phyloP scores from a whole-genome alignment of 345 rosid genomes.

The Limnanthes douglasii region DNA sequence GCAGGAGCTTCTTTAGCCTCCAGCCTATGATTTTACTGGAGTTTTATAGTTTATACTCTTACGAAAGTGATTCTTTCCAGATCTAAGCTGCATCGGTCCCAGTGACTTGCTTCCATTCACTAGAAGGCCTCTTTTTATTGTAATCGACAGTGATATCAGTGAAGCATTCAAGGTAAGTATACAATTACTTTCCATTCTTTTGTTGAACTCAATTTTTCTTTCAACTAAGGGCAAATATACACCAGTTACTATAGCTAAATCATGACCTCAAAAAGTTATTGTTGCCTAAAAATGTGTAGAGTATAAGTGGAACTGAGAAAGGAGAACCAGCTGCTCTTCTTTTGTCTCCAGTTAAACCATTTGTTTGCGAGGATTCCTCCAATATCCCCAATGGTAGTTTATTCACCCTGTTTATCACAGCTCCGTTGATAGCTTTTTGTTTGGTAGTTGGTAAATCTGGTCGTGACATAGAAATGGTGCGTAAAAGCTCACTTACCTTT shows the following conservation, averaged over 20 bases:
- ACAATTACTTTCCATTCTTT: slow-evolving; percentile 6
- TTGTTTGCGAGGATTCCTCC: slow-evolving; percentile 32
- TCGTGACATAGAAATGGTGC: slow-evolving; percentile 63
- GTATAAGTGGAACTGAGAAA: slow-evolving; percentile 72
- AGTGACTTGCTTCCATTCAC: slow-evolving; percentile 84
- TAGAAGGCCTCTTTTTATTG: slow-evolving; percentile 67
- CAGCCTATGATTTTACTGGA: not conserved
- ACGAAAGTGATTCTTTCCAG: slow-evolving; percentile 24
- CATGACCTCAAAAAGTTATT: not conserved
- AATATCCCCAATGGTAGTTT: slow-evolving; percentile 64
- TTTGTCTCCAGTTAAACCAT: slow-evolving; percentile 52
- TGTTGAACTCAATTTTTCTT: slow-evolving; percentile 7
- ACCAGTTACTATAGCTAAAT: not conserved
- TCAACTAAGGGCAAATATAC: too few relatives aligned
- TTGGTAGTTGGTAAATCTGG: slow-evolving; percentile 55
- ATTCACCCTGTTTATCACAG: slow-evolving; percentile 72
- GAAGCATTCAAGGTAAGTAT: slow-evolving; percentile 49
- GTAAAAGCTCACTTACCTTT: slow-evolving; percentile 11
- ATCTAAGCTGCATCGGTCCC: slow-evolving; percentile 70
- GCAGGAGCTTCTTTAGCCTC: too few relatives aligned
- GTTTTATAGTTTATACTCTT: slow-evolving; percentile 4
- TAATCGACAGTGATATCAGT: slow-evolving; percentile 72
- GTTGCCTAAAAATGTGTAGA: slow-evolving; percentile 19
- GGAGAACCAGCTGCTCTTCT: slow-evolving; percentile 95
- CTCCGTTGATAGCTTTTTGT: slow-evolving; percentile 86